Base-by-base conservation (phyloP, 306 rosid genomes). In the Fagus sylvatica region DNA sequence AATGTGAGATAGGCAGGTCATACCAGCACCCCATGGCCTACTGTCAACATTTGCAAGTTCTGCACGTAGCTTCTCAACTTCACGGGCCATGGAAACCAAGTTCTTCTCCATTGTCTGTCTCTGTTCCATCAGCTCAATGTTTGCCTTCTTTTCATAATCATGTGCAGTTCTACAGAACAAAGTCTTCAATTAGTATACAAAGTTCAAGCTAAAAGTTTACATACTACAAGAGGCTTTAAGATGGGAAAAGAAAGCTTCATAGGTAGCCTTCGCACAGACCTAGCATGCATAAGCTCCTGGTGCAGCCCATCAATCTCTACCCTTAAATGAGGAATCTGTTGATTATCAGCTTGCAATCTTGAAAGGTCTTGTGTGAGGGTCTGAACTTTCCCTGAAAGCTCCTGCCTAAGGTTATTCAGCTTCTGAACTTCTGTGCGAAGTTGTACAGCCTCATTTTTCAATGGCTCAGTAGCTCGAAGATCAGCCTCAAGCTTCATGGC, bases 11-110 rank as follows among this genome's bases (percentile, higher is more conserved):
- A 70, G 43, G 57, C 37, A 60, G 41, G 73, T 42, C 82, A 85
- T 90, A 93, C 98, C 97, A 76, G 89, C 90, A 74, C 90, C 87
- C 98, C 97, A 93, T 28, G 78, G 89, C 82, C 97, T 90, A 60
- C 88, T 84, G 57, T 93, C 92, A 78, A 73, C 65, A 74, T 85
- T 79, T 77, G 88, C 79, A 85, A 91, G 88, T 83, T 93, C 97
- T 69, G 97, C 95, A 53, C 93, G 97, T 17, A 93, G 82, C 80
- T 91, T 91, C 90, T 93, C 97, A 74, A 91, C 97, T 83, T 93
- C 98, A 42, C 93, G 88, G 36, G 98, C 96, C 98, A 91, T 88
- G 86, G 98, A 87, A 87, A 91, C 91, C 86, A 89, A 76, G 82
- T 87, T 91, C 77, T 87, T 93, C 87, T 91, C 97, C 98, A 93